Base-by-base conservation (phyloP, 768 basidiomycete species). In the Gloeophyllum trabeum region DNA sequence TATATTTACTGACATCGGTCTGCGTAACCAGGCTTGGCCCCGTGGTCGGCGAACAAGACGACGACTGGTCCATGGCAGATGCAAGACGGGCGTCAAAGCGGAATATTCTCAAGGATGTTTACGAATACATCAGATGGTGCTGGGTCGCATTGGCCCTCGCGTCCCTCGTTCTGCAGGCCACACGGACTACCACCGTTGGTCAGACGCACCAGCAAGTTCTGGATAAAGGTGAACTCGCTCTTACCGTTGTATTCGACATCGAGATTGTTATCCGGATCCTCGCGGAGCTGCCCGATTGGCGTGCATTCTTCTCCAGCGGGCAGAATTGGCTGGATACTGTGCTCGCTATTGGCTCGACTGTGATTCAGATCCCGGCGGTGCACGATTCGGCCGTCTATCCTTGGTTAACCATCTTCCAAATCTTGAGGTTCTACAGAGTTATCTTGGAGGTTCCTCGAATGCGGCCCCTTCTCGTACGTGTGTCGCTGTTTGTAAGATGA, bases 391-490 rank as follows among this genome's bases (percentile, higher is more conserved):
- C 51, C 5, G 65, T 79, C 3, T 94, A 93, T 53, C 74, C 81
- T 0, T 98, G 94, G 94, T 70, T 96, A 49, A 94, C 88, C 2
- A 70, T 85, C 23, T 86, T 97, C 51, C 87, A 90, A 56, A 65
- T 96, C 12, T 67, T 69, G 50, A 69, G 93, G 51, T 97, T 94
- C 63, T 96, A 98, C 58, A 70, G 93, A 2, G 88, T 96, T 35
- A 89, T 98, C 52, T 57, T 97, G 40, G 84, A 81, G 38, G 75
- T 96, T 16, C 94, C 92, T 0, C 67, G 88, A 43, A 96, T 96
- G 90, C 82, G 76, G 48, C 86, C 84, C 1, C 62, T 97, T 23
- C 59, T 97, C 64, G 90, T 93, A 43, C 43, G 77, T 60, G 19
- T 5, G 1, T 36, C 24, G 44, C 10, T 12, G 7, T 41, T 43